Base-by-base conservation (phyloP, 2,329 filamentous ascomycete genomes). In the Alternaria postmessia region DNA sequence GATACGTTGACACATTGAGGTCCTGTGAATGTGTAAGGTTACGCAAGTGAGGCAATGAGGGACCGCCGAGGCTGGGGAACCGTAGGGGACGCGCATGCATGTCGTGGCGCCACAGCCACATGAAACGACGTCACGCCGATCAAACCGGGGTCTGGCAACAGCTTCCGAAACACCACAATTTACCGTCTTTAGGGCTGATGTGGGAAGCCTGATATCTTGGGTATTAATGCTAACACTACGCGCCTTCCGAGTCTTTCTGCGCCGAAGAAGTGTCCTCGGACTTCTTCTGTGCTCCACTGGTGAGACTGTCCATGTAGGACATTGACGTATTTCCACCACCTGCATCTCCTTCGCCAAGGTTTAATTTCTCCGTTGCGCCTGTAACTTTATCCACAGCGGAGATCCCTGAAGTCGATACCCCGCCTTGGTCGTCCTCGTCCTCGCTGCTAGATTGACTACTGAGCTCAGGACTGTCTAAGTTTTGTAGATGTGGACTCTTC, bases 401-500 rank as follows among this genome's bases (percentile, higher is more conserved):
- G 16, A 48, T 41, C 22, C 38, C 51, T 16, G 58, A 47, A 3
- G 64, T 71, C 0, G 65, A 43, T 14, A 73, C 64, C 14, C 69
- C 74, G 14, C 73, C 73, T 32, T 73, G 63, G 2, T 66, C 64
- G 24, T 75, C 68, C 32, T 75, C 63, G 26, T 75, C 75, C 16
- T 73, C 72, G 36, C 76, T 77, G 51, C 74, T 78, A 51, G 71
- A 73, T 6, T 66, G 66, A 38, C 77, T 75, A 48, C 75, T 79
- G 14, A 77, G 67, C 11, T 76, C 73, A 2, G 78, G 78, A 43
- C 78, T 80, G 28, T 80, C 78, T n/a, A 80, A 62, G 20, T 79
- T 76, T 28, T 73, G 72, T 7, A 78, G 63, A 30, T 79, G 71
- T 0, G 78, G 78, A 48, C 77, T 79, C 69, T 80, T 80, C 75